Percentiles rank a stretch among this genome's conserved stretches.
Conservation (phyloP, 2,329 filamentous ascomycete species). For the Neurospora sp. region DNA sequence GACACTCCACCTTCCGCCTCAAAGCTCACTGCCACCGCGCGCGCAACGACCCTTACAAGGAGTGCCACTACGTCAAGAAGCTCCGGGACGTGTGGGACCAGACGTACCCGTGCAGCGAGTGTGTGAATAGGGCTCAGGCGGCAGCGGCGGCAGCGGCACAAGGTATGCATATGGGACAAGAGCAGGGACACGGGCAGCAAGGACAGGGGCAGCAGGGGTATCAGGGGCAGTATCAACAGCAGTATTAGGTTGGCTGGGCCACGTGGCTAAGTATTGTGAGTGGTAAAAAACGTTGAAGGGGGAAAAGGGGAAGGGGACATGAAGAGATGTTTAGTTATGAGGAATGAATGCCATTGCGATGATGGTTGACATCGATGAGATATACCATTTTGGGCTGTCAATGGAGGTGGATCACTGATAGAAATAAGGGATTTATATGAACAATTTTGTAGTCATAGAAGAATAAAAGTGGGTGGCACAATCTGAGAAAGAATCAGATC, state of each 20-base stretch:
- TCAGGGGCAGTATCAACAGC: not conserved
- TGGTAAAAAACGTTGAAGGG: not conserved
- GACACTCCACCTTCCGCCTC: slow-evolving; percentile 48
- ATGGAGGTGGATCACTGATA: not conserved
- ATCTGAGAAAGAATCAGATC: not conserved
- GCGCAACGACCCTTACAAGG: slow-evolving; percentile 60
- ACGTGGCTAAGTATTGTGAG: not conserved
- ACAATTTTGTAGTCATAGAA: not conserved
- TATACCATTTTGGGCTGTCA: not conserved
- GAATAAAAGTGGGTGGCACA: not conserved
- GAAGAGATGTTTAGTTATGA: not conserved
- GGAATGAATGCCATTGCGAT: not conserved
- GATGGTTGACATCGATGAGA: not conserved
- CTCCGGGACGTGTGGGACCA: slow-evolving; percentile 52
- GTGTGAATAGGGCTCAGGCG: slow-evolving; percentile 19
- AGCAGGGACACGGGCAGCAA: slow-evolving; percentile 1
- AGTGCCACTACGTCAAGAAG: slow-evolving; percentile 58
- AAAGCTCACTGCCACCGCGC: slow-evolving; percentile 67
- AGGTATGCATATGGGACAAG: not conserved
- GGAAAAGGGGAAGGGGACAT: not conserved
- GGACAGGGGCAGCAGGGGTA: not conserved
- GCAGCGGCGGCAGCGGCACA: not conserved
- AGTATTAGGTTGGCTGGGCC: not conserved
- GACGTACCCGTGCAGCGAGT: slow-evolving; percentile 41
- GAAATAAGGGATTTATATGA: not conserved